Evolutionary conservation across 2,329 filamentous ascomycete species (phyloP), one percentile per base, ranked within the genome.

Genomic region (Colletotrichum caudatum): DNA sequence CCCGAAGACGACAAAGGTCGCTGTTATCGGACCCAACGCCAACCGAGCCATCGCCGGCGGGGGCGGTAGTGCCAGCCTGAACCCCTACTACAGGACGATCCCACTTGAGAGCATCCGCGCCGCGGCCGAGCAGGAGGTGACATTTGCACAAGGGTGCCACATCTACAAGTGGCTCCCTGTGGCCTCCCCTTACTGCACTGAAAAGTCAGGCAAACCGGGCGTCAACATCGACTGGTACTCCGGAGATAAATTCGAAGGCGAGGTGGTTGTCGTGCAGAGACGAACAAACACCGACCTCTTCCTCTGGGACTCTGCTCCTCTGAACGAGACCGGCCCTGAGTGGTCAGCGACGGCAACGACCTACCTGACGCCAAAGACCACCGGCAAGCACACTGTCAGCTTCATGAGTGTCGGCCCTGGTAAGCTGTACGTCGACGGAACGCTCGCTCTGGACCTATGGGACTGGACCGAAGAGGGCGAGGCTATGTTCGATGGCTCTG

Each of bases 381-480:
- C 85, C 0, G 91, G 91, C 4, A 87, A 84, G 64, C 90, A 93
- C 76, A 91, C 88, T 2, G 85, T 92, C 75, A 91, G 90, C 72
- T 91, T 91, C 78, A 91, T 91, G 79, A 91, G 87, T 57, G 90
- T 92, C 9, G 91, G 91, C 0, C 89, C 90, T 0, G 91, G 90
- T 5, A 86, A 83, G 74, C 80, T 93, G 58, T 90, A 87, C 74
- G 80, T 92, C 60, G 82, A 92, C 67, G 89, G 87, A 6, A 82
- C 87, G 74, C 77, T 91, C 18, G 85, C 87, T 23, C 85, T 92
- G 54, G 89, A 92, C 74, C 85, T 91, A 3, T 92, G 90, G 90
- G 83, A 92, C 74, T 92, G 90, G 90, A 90, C 87, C 0, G 89
- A 92, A 73, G 87, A 91, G 74, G 90, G 90, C 29, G 90, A 92